Conservation (phyloP, 192 early-diverging fungal species). For the Umbelopsis isabellina region DNA sequence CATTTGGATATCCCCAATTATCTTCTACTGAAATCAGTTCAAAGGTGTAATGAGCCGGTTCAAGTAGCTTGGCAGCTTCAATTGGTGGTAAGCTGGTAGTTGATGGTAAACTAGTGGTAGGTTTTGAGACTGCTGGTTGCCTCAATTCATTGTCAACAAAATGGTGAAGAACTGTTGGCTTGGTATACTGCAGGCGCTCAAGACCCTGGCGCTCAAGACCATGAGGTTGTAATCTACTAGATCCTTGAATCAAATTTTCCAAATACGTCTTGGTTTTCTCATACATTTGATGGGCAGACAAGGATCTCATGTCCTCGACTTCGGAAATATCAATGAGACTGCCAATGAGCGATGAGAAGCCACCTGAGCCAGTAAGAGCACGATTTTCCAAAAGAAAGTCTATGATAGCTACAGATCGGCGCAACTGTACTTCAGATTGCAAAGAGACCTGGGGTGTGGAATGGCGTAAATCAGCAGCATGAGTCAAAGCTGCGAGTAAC, state of each 20-base stretch:
- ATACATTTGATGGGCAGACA: background rate
- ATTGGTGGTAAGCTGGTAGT: background rate
- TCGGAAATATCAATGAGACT: background rate
- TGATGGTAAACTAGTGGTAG: background rate
- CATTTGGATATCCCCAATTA: slow-evolving; percentile 28
- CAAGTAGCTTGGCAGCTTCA: slow-evolving; percentile 30
- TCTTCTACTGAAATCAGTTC: slow-evolving; percentile 42
- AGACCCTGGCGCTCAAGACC: slow-evolving; percentile 1
- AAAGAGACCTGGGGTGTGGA: background rate
- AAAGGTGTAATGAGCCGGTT: slow-evolving; percentile 43
- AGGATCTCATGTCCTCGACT: background rate
- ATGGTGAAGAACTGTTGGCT: background rate
- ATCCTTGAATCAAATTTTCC: background rate
- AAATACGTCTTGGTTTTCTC: slow-evolving; percentile 3
- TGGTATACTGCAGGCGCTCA: background rate
- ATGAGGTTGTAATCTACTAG: background rate
- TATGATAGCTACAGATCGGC: slow-evolving; percentile 11
- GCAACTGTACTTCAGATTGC: slow-evolving; percentile 15
- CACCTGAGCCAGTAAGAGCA: background rate
- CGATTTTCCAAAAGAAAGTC: slow-evolving; percentile 7
- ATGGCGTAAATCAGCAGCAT: slow-evolving; percentile 1
- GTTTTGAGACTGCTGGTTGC: background rate
- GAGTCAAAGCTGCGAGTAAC: slow-evolving; percentile 6
- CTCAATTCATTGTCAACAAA: background rate
- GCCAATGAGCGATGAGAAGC: slow-evolving; percentile 2